Base-by-base conservation (phyloP, 139 green algal genomes). In the Bryopsis sp. region DNA sequence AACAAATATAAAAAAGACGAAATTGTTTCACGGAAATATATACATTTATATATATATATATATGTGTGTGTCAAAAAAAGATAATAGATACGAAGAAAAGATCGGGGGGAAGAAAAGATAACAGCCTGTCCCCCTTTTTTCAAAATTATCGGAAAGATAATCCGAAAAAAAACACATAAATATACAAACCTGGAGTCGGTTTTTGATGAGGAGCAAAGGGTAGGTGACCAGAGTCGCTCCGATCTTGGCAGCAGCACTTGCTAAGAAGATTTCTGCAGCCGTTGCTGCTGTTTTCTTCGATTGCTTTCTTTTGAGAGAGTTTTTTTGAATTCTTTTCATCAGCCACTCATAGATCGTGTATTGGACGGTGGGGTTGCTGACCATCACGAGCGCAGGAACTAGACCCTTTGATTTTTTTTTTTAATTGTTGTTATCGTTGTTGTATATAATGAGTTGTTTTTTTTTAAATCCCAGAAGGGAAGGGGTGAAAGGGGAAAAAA, bases 221-320 rank as follows among this genome's bases (percentile, higher is more conserved):
- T 97, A 98, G 1, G 93, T 98, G 11, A 87, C 58, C 46, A 98
- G 58, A 8, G 93, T 97, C 11, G 93, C 89, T 0, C 89, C 89
- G 38, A 95, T 71, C 84, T 97, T 98, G 43, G 93, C 89, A 36
- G 95, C 22, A 0, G 90, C 85, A 2, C 77, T 86, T 26, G 95
- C 58, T 32, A 87, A 6, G 72, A 97, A 97, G 8, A 97, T 78
- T 67, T 97, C 86, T 28, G 4, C 67, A 38, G 33, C n/a, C 2
- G 24, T 71, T 48, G n/a, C 31, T 57, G 46, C 0, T 31, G 6
- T 22, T 15, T 47, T 63, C 22, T 71, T 33, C 28, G 35, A 59
- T 22, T 28, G n/a, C 7, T 7, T 69, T 43, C n/a, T 24, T 69
- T 43, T 57, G 57, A 31, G 11, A 58, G 57, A 11, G 57, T 64